A percentile compares a stretch with the other conserved stretches of the same genome.
phyloP scores from a whole-genome alignment of 768 basidiomycete genomes.

The Tylopilus felleus region DNA sequence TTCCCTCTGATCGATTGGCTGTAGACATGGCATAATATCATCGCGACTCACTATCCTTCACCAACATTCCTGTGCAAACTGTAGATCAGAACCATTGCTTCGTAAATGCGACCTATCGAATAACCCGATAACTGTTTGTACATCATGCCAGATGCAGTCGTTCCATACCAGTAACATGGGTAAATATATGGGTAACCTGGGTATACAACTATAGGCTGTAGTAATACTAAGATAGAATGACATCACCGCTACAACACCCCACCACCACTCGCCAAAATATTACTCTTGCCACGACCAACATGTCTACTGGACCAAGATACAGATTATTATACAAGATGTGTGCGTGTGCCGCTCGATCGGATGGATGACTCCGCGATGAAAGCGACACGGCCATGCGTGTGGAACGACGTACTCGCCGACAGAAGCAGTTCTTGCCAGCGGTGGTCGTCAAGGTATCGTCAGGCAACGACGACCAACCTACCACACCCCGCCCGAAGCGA shows the following conservation, averaged over 20 bases:
- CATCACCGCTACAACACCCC: too few relatives aligned
- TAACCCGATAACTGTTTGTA: too few relatives aligned
- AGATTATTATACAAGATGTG: too few relatives aligned
- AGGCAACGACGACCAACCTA: not conserved
- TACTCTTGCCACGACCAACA: not conserved
- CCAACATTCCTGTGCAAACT: not conserved
- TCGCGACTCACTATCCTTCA: slow-evolving; percentile 8
- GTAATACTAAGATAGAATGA: not conserved
- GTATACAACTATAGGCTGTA: not conserved
- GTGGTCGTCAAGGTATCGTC: too few relatives aligned
- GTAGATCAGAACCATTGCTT: not conserved
- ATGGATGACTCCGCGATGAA: too few relatives aligned
- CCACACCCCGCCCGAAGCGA: not conserved
- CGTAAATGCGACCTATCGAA: not conserved
- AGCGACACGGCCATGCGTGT: too few relatives aligned
- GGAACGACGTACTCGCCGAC: too few relatives aligned
- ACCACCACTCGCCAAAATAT: too few relatives aligned
- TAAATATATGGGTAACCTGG: not conserved
- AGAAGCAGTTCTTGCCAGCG: not conserved
- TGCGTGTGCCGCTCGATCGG: too few relatives aligned
- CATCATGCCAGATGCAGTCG: too few relatives aligned
- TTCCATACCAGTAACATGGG: not conserved
- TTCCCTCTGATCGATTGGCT: slow-evolving; percentile 1
- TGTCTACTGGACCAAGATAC: not conserved
- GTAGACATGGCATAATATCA: slow-evolving; percentile 13